Conservation (phyloP, 2,329 filamentous ascomycete species). For the Colletotrichum sidae region DNA sequence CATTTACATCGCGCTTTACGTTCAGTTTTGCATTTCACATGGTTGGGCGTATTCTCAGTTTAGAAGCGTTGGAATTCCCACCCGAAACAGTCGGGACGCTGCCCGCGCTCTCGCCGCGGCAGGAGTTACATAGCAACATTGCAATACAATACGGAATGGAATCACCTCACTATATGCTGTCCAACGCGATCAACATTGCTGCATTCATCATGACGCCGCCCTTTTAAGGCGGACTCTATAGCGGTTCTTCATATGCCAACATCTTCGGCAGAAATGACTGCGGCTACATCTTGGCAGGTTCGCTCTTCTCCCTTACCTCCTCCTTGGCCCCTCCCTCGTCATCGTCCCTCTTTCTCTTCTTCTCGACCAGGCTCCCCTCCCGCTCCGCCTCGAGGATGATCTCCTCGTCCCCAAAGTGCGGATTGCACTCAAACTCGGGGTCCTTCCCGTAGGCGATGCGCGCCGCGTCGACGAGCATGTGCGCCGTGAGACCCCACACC, state of each 20-base stretch:
- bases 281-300: slow-evolving; percentile 37
- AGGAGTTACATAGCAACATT: no score
- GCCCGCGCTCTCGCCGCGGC: no score
- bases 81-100: no score
- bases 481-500: slow-evolving; percentile 95
- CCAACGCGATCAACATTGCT: no score
- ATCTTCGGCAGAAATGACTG: no score
- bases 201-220: slow-evolving; percentile 18
- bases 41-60: no score
- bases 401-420: slow-evolving; percentile 63
- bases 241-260: slow-evolving; percentile 5
- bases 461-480: slow-evolving; percentile 89
- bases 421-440: slow-evolving; percentile 83
- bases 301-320: slow-evolving; percentile 35
- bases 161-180: no score
- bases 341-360: slow-evolving; percentile 48
- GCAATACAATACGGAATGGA: no score
- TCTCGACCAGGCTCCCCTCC: slow-evolving; percentile 59
- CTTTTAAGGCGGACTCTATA: background rate
- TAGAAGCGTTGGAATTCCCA: no score
- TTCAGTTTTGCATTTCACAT: no score
- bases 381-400: slow-evolving; percentile 60
- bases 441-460: slow-evolving; percentile 84
- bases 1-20: background rate
- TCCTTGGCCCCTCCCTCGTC: slow-evolving; percentile 42